A percentile compares a stretch with the other conserved stretches of the same genome.
These are phyloP conservation scores for Lipomyces spencermartinsiae DNA, from an alignment of 805 yeast species.

Conservation along the genomic window DNA sequence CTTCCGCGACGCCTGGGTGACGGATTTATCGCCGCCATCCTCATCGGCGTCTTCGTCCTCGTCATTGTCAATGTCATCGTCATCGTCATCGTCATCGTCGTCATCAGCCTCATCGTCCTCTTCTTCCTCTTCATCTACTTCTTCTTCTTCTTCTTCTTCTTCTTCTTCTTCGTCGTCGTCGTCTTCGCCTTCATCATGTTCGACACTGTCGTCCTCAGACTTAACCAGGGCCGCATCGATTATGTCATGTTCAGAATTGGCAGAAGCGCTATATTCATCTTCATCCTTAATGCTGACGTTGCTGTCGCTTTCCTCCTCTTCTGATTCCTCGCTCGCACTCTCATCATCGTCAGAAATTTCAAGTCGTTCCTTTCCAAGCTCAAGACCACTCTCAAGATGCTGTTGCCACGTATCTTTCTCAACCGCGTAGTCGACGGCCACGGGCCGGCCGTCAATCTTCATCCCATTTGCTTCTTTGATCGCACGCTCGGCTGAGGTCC, in stretches of 20 bases:
- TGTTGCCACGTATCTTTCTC: conserved; percentile 85
- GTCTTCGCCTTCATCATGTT: conserved; percentile 43
- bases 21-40: conserved; percentile 16
- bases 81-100: conserved; percentile 36
- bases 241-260: conserved; percentile 17
- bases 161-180: conserved; percentile 43
- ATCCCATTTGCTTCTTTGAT: conserved; percentile 75
- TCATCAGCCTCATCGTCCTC: conserved; percentile 30
- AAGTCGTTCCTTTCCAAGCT: conserved; percentile 50
- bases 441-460: conserved; percentile 86
- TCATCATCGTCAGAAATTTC: conserved; percentile 49
- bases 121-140: neutral
- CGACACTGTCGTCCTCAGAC: conserved; percentile 45
- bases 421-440: conserved; percentile 92
- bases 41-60: conserved; percentile 34
- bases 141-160: conserved; percentile 4
- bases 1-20: conserved; percentile 19
- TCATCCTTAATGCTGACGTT: conserved; percentile 44
- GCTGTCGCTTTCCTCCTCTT: conserved; percentile 46
- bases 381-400: conserved; percentile 51
- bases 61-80: conserved; percentile 38
- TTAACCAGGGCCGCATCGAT: conserved; percentile 32
- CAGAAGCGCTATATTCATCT: conserved; percentile 43
- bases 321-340: conserved; percentile 45
- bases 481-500: conserved; percentile 78